A percentile compares a stretch with the other conserved stretches of the same genome.
Evolutionary conservation across 176 grass and related monocot species (phyloP).

Genomic region (Aegilops speltoides): DNA sequence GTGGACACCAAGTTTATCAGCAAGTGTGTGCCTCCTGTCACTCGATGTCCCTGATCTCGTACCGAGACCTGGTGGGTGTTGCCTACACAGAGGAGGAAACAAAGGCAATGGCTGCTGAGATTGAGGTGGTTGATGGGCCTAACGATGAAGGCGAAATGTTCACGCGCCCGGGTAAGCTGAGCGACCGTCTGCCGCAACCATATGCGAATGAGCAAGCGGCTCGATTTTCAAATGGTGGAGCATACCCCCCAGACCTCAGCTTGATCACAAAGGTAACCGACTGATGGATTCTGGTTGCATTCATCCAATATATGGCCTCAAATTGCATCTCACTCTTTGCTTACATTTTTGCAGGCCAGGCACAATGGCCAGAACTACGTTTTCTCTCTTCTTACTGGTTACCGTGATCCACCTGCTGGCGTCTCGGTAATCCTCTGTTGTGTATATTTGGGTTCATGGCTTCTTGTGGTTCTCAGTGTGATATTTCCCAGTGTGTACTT

Average conservation of each 20-base stretch:
- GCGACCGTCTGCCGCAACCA: constrained; percentile 91
- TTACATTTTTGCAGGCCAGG: constrained; percentile 58
- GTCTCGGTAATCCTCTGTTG: constrained; percentile 53
- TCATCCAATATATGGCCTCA: not conserved
- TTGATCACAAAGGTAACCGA: constrained; percentile 84
- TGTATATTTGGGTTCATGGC: not conserved
- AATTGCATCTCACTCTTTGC: not conserved
- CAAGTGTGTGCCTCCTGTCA: constrained; percentile 98
- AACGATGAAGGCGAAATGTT: constrained; percentile 98
- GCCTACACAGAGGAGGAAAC: constrained; percentile 97
- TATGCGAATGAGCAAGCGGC: constrained; percentile 96
- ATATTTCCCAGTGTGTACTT: not conserved
- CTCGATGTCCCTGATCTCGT: constrained; percentile 94
- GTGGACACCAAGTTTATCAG: constrained; percentile 96
- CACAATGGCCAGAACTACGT: constrained; percentile 97
- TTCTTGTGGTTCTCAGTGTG: not conserved
- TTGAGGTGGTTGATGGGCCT: constrained; percentile 93
- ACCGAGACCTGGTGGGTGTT: constrained; percentile 89
- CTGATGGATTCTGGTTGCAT: not conserved
- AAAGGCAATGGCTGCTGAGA: constrained; percentile 97
- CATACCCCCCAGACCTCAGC: constrained; percentile 95
- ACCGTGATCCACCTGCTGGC: constrained; percentile 94
- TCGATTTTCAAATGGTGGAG: constrained; percentile 93
- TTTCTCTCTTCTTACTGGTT: constrained; percentile 94
- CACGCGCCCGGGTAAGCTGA: constrained; percentile 79